These are phyloP conservation scores for Massospora cicadina DNA, from an alignment of 371 early-diverging fungal genomes.

Conservation along the genomic window DNA sequence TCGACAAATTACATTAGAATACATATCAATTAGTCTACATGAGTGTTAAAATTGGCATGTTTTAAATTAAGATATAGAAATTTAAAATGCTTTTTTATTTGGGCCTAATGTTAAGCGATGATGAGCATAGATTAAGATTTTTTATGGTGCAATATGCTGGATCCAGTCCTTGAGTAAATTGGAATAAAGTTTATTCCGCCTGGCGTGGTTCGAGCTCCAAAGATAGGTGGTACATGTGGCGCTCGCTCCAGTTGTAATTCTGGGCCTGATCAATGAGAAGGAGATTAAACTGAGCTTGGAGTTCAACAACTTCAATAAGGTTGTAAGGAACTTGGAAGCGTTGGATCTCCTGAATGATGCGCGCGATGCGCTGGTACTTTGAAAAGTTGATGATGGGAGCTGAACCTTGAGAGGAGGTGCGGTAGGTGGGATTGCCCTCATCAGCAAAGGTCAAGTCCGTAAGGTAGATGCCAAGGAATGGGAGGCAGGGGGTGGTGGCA, in stretches of 20 bases:
- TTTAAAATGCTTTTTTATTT: too few species aligned
- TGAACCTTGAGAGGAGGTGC: too few species aligned
- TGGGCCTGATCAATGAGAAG: too few species aligned
- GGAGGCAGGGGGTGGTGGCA: conserved; percentile 50
- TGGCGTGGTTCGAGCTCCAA: conserved; percentile 2
- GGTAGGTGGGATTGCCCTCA: conserved; percentile 36
- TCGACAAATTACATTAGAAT: too few species aligned
- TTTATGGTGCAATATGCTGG: too few species aligned
- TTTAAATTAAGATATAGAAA: too few species aligned
- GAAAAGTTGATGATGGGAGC: conserved; percentile 10
- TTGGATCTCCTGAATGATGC: conserved; percentile 11
- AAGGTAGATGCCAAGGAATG: conserved; percentile 68
- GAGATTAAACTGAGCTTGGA: conserved; percentile 2
- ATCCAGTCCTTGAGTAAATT: too few species aligned
- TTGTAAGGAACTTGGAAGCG: conserved; percentile 11
- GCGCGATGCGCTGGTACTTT: conserved; percentile 4
- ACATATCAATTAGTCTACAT: too few species aligned
- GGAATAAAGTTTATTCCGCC: too few species aligned
- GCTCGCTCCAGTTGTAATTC: conserved; percentile 2
- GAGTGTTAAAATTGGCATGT: too few species aligned
- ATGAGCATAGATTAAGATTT: too few species aligned
- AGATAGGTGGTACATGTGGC: background rate
- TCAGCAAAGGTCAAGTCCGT: conserved; percentile 76
- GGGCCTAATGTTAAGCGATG: too few species aligned
- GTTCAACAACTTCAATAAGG: conserved; percentile 7